These are phyloP conservation scores for Picea sitchensis DNA, from an alignment of 75 land plant genomes.

Conservation along the genomic window DNA sequence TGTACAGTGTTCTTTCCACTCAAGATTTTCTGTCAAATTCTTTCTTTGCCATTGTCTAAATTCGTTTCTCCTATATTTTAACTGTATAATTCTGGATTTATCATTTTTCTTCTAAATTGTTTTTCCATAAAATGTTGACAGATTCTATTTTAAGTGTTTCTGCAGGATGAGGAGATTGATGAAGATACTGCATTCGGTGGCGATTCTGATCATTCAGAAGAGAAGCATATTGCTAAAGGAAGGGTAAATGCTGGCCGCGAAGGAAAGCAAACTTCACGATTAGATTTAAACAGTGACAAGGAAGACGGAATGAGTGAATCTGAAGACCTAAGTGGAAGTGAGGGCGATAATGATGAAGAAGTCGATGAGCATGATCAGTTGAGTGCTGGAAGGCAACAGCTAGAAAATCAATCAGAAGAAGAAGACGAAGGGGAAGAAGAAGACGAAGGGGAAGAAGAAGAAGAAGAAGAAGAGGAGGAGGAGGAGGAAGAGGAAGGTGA, in stretches of 20 bases:
- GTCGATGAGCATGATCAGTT: slow-evolving; percentile 7
- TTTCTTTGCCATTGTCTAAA: slow-evolving; percentile 1
- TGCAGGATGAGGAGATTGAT: slow-evolving; percentile 80
- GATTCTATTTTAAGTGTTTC: neutral
- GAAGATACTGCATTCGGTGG: slow-evolving; percentile 42
- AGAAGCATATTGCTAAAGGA: neutral
- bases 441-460: slow-evolving; percentile 22
- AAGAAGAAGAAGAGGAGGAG: neutral
- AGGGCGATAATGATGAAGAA: slow-evolving; percentile 17
- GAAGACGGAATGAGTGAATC: slow-evolving; percentile 43
- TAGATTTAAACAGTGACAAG: neutral
- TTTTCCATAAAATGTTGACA: neutral
- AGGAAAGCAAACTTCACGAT: neutral
- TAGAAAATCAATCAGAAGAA: neutral
- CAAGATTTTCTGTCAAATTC: neutral
- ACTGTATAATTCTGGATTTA: neutral
- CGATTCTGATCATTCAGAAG: slow-evolving; percentile 18
- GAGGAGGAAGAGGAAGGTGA: slow-evolving; percentile 13
- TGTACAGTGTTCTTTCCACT: too few species aligned
- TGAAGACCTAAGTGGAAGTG: slow-evolving; percentile 21
- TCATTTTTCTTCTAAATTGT: neutral
- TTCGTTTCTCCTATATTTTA: neutral
- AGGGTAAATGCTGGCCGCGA: neutral
- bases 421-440: slow-evolving; percentile 6
- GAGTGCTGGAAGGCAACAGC: neutral